Conservation (phyloP, 2,329 filamentous ascomycete species). For the Plectosphaerella cucumerina region DNA sequence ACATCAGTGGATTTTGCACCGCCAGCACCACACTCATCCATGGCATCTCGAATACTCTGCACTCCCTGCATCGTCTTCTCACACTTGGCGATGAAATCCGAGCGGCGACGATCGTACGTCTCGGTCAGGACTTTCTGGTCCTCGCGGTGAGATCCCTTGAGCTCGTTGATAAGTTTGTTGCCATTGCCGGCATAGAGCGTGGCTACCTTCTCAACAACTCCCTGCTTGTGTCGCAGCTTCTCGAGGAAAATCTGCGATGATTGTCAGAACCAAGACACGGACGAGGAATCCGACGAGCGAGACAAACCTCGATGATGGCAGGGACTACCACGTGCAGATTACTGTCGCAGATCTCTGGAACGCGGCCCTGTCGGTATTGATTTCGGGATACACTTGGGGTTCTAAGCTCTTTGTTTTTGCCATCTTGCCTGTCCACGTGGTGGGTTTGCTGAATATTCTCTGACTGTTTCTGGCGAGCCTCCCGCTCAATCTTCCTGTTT, state of each 20-base stretch:
- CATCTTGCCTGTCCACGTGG: too few species aligned
- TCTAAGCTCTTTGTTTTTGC: too few species aligned
- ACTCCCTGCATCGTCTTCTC: not conserved
- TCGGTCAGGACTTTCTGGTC: not conserved
- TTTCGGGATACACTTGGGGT: too few species aligned
- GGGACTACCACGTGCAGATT: not conserved
- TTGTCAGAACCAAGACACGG: not conserved
- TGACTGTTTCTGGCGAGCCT: too few species aligned
- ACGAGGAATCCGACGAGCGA: not conserved
- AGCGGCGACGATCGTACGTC: not conserved
- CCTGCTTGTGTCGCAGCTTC: not conserved
- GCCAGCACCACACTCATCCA: not conserved
- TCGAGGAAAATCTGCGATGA: not conserved
- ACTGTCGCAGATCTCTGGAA: too few species aligned
- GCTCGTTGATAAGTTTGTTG: not conserved
- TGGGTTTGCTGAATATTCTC: too few species aligned
- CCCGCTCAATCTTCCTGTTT: too few species aligned
- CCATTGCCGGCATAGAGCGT: not conserved
- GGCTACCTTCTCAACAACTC: not conserved
- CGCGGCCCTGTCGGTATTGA: too few species aligned
- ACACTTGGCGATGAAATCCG: not conserved
- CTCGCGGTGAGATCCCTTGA: not conserved
- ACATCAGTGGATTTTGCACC: too few species aligned
- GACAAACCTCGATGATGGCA: not conserved
- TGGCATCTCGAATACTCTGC: not conserved